A percentile compares a stretch with the other conserved stretches of the same genome.
Conservation (phyloP, 805 yeast species). For the Kodamaea fukazawae region DNA sequence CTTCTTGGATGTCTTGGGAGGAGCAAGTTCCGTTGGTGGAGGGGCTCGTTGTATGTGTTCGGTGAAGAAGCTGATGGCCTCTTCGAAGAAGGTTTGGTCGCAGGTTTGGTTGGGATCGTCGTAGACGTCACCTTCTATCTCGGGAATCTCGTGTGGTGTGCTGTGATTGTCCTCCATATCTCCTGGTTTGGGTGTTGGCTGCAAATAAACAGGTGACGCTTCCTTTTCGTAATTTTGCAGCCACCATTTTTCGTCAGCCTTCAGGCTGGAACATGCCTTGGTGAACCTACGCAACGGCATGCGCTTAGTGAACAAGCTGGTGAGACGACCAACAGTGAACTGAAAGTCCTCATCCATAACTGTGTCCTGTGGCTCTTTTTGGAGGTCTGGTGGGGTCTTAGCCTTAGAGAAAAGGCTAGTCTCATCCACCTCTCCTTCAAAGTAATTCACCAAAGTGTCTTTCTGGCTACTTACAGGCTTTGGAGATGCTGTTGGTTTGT, state of each 20-base stretch:
- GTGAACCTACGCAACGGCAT: constrained; percentile 1
- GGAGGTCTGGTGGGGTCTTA: constrained; percentile 1
- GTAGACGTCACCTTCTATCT: no score
- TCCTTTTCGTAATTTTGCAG: constrained; percentile 22
- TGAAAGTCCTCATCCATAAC: constrained; percentile 20
- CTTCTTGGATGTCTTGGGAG: constrained; percentile 3
- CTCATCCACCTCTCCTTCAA: constrained; percentile 5
- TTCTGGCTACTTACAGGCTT: constrained; percentile 3
- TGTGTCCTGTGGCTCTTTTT: constrained; percentile 6
- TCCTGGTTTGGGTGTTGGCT: no score
- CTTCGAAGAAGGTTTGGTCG: background rate
- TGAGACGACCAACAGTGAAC: constrained; percentile 19
- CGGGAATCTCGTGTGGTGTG: no score
- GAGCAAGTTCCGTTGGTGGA: background rate
- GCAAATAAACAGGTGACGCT: no score
- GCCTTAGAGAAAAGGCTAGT: background rate
- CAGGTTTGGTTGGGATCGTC: background rate
- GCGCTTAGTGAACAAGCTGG: constrained; percentile 19
- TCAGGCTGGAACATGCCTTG: background rate
- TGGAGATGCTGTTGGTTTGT: constrained; percentile 7
- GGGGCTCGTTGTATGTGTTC: no score
- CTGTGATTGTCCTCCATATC: no score
- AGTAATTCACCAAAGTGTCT: constrained; percentile 6
- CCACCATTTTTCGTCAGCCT: constrained; percentile 15
- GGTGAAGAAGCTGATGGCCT: no score